Conservation (phyloP, 257 asterid genomes). For the Hygrophila difformis region DNA sequence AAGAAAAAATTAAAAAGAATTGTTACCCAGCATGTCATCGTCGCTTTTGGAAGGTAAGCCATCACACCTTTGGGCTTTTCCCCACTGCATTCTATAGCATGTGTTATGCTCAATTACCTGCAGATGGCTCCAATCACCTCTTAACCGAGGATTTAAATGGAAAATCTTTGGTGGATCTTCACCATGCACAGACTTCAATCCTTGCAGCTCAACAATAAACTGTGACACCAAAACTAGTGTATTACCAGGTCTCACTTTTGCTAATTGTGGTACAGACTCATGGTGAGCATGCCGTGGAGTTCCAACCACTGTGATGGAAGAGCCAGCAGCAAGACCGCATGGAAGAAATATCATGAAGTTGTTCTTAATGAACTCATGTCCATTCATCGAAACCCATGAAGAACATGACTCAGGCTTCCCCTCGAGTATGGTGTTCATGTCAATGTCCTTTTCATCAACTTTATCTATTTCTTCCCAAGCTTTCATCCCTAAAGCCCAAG, state of each 20-base stretch:
- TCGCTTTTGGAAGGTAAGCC: conserved; percentile 80
- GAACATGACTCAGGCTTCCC: conserved; percentile 71
- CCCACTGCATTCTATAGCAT: conserved; percentile 97
- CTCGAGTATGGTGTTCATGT: conserved; percentile 63
- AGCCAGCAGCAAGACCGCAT: conserved; percentile 81
- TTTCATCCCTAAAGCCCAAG: conserved; percentile 73
- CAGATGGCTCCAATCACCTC: conserved; percentile 91
- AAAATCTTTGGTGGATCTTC: conserved; percentile 92
- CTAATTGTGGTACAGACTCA: conserved; percentile 36
- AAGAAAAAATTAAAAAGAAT: background rate
- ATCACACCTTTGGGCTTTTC: conserved; percentile 70
- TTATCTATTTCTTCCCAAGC: conserved; percentile 87
- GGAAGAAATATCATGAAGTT: conserved; percentile 63
- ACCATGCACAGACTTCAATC: conserved; percentile 77
- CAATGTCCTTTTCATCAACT: conserved; percentile 44
- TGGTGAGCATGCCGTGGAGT: conserved; percentile 47
- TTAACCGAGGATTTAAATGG: conserved; percentile 84
- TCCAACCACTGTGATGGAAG: conserved; percentile 84
- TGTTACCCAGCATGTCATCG: conserved; percentile 65
- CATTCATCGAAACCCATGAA: conserved; percentile 41
- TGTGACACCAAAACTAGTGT: conserved; percentile 49
- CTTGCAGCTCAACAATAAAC: conserved; percentile 87
- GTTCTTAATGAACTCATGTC: conserved; percentile 31
- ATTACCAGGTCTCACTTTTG: conserved; percentile 30
- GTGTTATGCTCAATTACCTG: conserved; percentile 84